phyloP scores from a whole-genome alignment of 495 filamentous ascomycete genomes.

The Talaromyces thailandensis region DNA sequence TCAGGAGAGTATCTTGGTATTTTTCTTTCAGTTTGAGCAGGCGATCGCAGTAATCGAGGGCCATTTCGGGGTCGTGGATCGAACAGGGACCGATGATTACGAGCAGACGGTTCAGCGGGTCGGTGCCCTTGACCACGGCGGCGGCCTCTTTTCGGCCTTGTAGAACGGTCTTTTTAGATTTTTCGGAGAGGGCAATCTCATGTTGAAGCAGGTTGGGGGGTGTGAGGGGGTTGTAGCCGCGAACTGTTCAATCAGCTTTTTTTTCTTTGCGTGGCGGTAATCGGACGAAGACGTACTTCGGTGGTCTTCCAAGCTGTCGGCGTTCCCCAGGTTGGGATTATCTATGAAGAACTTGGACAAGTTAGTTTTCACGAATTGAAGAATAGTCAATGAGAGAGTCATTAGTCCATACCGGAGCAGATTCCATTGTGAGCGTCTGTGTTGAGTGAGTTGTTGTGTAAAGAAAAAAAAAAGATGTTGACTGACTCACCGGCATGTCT shows the following conservation, averaged over 20 bases:
- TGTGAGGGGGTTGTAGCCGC: constrained; percentile 86
- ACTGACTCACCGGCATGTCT: background rate
- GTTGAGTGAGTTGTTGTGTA: background rate
- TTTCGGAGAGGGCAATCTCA: constrained; percentile 75
- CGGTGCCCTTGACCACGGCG: constrained; percentile 68
- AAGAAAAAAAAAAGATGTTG: background rate
- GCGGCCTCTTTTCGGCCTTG: constrained; percentile 73
- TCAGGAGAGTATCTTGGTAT: constrained; percentile 79
- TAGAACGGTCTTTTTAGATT: constrained; percentile 73
- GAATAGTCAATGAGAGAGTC: background rate
- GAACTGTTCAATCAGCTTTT: constrained; percentile 43
- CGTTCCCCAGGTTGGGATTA: constrained; percentile 84
- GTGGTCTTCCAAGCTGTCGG: constrained; percentile 75
- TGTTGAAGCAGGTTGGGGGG: constrained; percentile 92
- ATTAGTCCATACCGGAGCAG: background rate
- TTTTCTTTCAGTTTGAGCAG: constrained; percentile 79
- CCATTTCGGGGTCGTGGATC: constrained; percentile 90
- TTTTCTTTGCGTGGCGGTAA: background rate
- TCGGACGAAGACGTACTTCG: constrained; percentile 52
- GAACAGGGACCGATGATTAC: constrained; percentile 96
- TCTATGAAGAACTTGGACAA: constrained; percentile 71
- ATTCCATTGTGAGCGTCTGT: background rate
- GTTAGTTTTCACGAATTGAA: background rate
- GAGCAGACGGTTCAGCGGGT: constrained; percentile 67
- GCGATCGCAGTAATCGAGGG: constrained; percentile 86